Evolutionary conservation across 495 filamentous ascomycete species (phyloP).

Genomic region (Niebla homalea): DNA sequence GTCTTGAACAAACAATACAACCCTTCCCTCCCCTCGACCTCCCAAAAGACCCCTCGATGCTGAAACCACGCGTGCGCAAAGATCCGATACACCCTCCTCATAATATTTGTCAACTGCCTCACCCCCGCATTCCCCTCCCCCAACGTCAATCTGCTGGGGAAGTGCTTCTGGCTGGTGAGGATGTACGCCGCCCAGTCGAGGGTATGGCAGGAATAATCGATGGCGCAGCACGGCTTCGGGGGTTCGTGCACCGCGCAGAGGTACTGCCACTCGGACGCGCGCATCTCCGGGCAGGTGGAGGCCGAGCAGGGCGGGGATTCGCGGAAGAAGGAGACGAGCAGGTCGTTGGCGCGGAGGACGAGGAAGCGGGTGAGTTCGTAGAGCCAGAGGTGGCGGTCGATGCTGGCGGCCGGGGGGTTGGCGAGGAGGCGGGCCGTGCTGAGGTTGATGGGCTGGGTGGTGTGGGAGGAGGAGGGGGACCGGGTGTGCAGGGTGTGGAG

Average conservation of each 20-base stretch:
- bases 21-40: constrained; percentile 75
- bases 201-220: constrained; percentile 97
- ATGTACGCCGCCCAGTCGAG: constrained; percentile 92
- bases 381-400: constrained; percentile 82
- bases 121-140: constrained; percentile 45
- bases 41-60: constrained; percentile 89
- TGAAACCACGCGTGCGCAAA: constrained; percentile 99
- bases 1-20: constrained; percentile 94
- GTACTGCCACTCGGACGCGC: constrained; percentile 96
- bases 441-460: constrained; percentile 53
- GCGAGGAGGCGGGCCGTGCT: constrained; percentile 60
- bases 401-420: constrained; percentile 53
- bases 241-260: constrained; percentile 94
- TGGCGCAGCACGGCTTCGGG: constrained; percentile 89
- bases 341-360: constrained; percentile 78
- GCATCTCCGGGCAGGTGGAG: constrained; percentile 90
- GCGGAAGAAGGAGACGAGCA: constrained; percentile 83
- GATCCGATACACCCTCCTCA: constrained; percentile 84
- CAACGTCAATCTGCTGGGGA: constrained; percentile 74
- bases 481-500: constrained; percentile 71
- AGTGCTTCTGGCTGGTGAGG: constrained; percentile 78
- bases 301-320: constrained; percentile 79
- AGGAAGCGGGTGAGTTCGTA: constrained; percentile 96
- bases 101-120: constrained; percentile 85
- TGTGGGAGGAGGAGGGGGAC: constrained; percentile 39